A percentile compares a stretch with the other conserved stretches of the same genome.
These are phyloP conservation scores for Aciculosporium take DNA, from an alignment of 2,329 filamentous ascomycete genomes.

Conservation along the genomic window DNA sequence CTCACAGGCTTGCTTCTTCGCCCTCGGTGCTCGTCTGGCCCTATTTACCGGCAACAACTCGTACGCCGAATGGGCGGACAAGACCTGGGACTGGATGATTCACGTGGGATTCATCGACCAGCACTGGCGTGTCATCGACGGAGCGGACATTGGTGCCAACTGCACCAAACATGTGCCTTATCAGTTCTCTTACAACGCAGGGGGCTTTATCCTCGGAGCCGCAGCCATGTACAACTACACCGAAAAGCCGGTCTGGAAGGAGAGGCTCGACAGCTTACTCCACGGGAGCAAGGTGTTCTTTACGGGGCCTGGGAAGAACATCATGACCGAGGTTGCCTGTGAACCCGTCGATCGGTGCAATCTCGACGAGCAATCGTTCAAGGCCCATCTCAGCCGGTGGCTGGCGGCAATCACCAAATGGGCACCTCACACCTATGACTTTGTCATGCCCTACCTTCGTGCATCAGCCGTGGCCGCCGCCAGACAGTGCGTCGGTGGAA, in stretches of 20 bases:
- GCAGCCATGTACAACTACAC: constrained; percentile 57
- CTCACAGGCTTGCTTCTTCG: constrained; percentile 49
- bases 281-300: constrained; percentile 41
- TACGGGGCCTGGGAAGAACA: constrained; percentile 30
- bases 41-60: constrained; percentile 64
- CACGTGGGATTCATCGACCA: constrained; percentile 42
- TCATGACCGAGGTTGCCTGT: constrained; percentile 54
- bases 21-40: constrained; percentile 52
- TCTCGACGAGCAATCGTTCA: constrained; percentile 48
- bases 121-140: constrained; percentile 48
- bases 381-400: constrained; percentile 48
- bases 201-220: constrained; percentile 49
- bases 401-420: constrained; percentile 48
- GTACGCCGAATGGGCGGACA: constrained; percentile 65
- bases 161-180: constrained; percentile 45
- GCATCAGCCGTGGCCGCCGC: constrained; percentile 44
- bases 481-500: constrained; percentile 41
- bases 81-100: constrained; percentile 55
- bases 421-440: constrained; percentile 42
- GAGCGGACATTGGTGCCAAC: constrained; percentile 39
- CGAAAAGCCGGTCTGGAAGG: constrained; percentile 37
- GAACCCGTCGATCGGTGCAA: constrained; percentile 48
- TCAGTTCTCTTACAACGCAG: constrained; percentile 58
- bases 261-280: constrained; percentile 42
- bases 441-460: constrained; percentile 37